phyloP scores from a whole-genome alignment of 805 yeast species.

The Candida nonsorbophila region DNA sequence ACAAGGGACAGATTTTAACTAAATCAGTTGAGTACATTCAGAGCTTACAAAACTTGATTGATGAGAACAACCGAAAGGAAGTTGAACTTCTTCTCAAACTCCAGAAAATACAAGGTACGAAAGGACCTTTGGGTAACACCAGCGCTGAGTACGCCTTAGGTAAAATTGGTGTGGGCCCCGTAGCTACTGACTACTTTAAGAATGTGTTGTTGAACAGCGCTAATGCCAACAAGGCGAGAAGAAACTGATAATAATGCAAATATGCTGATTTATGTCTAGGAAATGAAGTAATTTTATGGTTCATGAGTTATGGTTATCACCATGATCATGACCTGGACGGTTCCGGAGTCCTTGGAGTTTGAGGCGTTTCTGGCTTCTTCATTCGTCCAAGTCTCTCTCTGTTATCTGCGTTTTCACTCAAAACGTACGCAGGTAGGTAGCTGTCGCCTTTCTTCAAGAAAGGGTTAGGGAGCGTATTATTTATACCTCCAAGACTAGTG shows the following conservation, averaged over 20 bases:
- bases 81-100: constrained; percentile 63
- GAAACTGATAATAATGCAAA: constrained; percentile 3
- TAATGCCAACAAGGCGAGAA: constrained; percentile 16
- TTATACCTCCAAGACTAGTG: constrained; percentile 82
- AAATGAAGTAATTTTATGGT: too few relatives aligned
- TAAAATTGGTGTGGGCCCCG: constrained; percentile 78
- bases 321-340: too few relatives aligned
- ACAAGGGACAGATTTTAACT: constrained; percentile 75
- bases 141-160: constrained; percentile 77
- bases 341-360: too few relatives aligned
- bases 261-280: not conserved
- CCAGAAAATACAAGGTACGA: constrained; percentile 39
- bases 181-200: constrained; percentile 42
- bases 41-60: constrained; percentile 64
- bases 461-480: constrained; percentile 72
- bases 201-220: constrained; percentile 18
- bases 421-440: constrained; percentile 52
- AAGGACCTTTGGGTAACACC: constrained; percentile 49
- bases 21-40: constrained; percentile 72
- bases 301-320: too few relatives aligned
- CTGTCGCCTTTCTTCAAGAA: constrained; percentile 21
- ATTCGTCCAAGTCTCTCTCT: constrained; percentile 40
- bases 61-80: constrained; percentile 72
- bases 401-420: constrained; percentile 58
- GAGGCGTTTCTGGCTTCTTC: constrained; percentile 2